phyloP scores from a whole-genome alignment of 768 basidiomycete species.

The Russula olivacea region DNA sequence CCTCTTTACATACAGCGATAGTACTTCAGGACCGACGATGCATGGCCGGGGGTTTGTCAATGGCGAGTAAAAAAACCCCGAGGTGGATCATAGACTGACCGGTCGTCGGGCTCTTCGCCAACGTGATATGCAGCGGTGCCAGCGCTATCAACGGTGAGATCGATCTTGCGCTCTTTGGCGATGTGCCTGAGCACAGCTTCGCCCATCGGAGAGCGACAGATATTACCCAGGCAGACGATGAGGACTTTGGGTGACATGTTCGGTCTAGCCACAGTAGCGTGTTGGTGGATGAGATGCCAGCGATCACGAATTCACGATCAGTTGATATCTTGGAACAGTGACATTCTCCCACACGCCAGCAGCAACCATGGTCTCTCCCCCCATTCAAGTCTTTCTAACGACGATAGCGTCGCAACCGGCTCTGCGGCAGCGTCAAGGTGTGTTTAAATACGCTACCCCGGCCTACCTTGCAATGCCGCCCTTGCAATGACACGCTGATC shows the following conservation, averaged over 20 bases:
- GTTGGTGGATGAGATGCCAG: not conserved
- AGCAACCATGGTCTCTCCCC: constrained; percentile 64
- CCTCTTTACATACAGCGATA: constrained; percentile 64
- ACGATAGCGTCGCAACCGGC: constrained; percentile 79
- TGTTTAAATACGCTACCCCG: not conserved
- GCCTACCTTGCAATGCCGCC: not conserved
- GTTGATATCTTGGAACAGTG: not conserved
- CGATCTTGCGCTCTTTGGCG: constrained; percentile 58
- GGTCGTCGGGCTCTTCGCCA: constrained; percentile 76
- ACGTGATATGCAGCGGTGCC: constrained; percentile 83
- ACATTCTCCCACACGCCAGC: not conserved
- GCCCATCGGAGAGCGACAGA: constrained; percentile 89
- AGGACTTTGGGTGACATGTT: constrained; percentile 44
- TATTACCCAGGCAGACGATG: constrained; percentile 77
- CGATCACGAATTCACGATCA: not conserved
- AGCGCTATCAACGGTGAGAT: constrained; percentile 72
- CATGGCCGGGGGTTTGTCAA: not conserved
- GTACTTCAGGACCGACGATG: constrained; percentile 42
- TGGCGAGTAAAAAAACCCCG: not conserved
- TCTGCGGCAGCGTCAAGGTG: constrained; percentile 73
- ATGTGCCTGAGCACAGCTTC: constrained; percentile 76
- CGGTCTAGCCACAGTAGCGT: too few species aligned
- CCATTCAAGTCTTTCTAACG: constrained; percentile 79
- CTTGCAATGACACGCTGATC: not conserved
- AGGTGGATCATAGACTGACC: constrained; percentile 39